phyloP scores from a whole-genome alignment of 148 eudicot species.

The Rheum nobile region DNA sequence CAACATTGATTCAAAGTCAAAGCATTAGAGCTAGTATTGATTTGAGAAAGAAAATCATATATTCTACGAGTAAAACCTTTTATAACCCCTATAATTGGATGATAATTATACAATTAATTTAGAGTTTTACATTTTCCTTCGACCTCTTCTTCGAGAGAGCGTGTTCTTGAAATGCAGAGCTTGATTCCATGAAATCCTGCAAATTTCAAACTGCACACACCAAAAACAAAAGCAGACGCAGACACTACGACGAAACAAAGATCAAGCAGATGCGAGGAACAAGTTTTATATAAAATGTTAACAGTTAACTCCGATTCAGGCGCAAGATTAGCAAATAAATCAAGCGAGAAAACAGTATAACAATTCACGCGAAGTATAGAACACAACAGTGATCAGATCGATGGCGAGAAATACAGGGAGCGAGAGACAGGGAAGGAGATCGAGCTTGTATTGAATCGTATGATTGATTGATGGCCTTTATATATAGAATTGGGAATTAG shows the following conservation, averaged over 20 bases:
- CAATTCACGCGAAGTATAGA: background rate
- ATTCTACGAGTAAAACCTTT: no score
- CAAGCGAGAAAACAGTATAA: background rate
- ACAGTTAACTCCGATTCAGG: background rate
- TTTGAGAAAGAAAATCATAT: background rate
- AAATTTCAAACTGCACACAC: background rate
- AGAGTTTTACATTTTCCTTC: background rate
- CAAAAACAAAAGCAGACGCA: background rate
- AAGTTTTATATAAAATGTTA: background rate
- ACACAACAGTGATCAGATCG: background rate
- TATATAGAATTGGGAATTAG: background rate
- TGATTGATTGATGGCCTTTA: background rate
- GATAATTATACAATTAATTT: background rate
- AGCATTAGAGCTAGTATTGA: no score
- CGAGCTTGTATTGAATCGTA: background rate
- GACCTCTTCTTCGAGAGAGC: background rate
- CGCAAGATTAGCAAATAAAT: background rate
- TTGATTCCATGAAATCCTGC: background rate
- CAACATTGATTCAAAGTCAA: no score
- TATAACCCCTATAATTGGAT: background rate
- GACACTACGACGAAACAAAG: background rate
- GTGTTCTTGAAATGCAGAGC: background rate
- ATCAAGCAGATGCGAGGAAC: background rate
- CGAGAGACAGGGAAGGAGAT: background rate
- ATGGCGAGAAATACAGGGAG: background rate